These are phyloP conservation scores for Leishmania amazonensis DNA, from an alignment of 208 protist genomes.

Conservation along the genomic window DNA sequence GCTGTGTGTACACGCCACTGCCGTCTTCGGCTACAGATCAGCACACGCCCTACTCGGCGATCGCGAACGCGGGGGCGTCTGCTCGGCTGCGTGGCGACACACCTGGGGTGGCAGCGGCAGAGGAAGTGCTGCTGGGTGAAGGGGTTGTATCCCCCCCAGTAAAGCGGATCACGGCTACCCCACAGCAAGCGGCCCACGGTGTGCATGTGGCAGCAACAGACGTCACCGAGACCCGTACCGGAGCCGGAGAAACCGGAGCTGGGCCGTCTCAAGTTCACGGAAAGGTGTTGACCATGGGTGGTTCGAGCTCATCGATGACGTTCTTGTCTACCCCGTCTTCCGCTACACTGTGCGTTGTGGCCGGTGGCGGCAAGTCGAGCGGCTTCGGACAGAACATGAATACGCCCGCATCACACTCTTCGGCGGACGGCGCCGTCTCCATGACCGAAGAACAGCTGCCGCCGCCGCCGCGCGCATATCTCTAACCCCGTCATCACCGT, in stretches of 20 bases:
- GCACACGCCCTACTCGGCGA: constrained; percentile 1
- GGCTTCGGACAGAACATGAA: not conserved
- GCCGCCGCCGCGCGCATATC: not conserved
- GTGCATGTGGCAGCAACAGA: not conserved
- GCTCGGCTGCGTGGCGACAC: not conserved
- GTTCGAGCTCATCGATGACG: not conserved
- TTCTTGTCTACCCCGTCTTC: not conserved
- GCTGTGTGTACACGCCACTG: not conserved
- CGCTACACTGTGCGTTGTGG: not conserved
- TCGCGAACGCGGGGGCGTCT: not conserved
- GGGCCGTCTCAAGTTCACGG: not conserved
- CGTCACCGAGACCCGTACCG: not conserved
- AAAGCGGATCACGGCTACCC: constrained; percentile 18
- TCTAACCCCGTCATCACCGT: not conserved
- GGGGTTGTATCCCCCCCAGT: constrained; percentile 19
- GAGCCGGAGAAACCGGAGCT: not conserved
- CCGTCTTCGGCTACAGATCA: not conserved
- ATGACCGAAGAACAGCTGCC: not conserved
- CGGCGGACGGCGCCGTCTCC: not conserved
- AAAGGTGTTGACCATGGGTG: not conserved
- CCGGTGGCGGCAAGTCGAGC: not conserved
- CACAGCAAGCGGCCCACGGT: constrained; percentile 6
- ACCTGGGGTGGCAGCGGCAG: not conserved
- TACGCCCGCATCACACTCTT: not conserved
- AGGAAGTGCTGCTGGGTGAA: constrained; percentile 27